Conservation (phyloP, 345 rosid species). For the Dipteronia sinensis region DNA sequence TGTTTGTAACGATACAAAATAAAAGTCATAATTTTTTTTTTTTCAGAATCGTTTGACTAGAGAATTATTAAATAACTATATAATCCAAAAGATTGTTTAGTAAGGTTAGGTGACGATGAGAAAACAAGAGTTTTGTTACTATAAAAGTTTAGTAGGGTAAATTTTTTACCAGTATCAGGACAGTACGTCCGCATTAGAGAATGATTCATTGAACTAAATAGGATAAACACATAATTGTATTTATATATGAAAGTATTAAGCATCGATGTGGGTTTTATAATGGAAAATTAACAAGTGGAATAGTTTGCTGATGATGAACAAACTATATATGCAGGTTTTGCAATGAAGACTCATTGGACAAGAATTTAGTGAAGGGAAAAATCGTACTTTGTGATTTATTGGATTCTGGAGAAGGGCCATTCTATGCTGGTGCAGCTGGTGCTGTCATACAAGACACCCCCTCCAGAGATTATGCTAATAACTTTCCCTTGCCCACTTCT, state of each 20-base stretch:
- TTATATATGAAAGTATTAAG: background rate
- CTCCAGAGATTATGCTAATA: background rate
- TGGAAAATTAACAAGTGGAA: background rate
- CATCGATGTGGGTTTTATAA: background rate
- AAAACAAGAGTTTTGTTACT: too few species aligned
- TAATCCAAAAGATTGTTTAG: too few species aligned
- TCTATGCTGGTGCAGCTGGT: conserved; percentile 37
- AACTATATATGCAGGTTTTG: conserved; percentile 26
- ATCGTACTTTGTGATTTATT: conserved; percentile 33
- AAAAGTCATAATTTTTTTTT: too few species aligned
- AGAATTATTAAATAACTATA: too few species aligned
- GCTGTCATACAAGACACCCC: conserved; percentile 14
- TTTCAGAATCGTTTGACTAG: too few species aligned
- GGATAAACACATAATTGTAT: too few species aligned
- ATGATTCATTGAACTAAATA: too few species aligned
- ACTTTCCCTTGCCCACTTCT: conserved; percentile 30
- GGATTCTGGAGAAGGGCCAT: conserved; percentile 2
- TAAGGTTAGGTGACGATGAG: too few species aligned
- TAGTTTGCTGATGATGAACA: background rate
- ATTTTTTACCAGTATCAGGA: background rate
- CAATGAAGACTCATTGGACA: conserved; percentile 13
- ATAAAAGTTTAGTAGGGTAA: too few species aligned
- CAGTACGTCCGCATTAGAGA: too few species aligned
- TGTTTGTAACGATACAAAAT: too few species aligned
- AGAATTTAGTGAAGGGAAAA: conserved; percentile 35